Evolutionary conservation across 768 basidiomycete genomes (phyloP).

Genomic region (button mushroom (Agaricus bisporus)): DNA sequence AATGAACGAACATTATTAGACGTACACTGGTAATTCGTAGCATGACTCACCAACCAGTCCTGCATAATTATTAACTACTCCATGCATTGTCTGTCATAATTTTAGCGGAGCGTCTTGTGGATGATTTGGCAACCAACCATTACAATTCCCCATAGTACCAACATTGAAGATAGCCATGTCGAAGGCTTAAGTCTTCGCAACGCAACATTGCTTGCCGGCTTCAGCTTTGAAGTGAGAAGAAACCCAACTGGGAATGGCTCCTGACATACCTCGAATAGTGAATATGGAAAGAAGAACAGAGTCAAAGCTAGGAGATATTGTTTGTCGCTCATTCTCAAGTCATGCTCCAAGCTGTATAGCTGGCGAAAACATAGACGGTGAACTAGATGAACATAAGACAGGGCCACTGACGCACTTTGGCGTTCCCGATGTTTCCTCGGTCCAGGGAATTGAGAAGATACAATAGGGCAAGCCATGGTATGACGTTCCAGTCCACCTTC

Average conservation of each 20-base stretch:
- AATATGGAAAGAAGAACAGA: constrained; percentile 73
- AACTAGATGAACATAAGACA: neutral
- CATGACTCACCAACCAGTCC: constrained; percentile 47
- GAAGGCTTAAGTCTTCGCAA: constrained; percentile 58
- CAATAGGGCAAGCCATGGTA: constrained; percentile 72
- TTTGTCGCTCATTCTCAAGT: constrained; percentile 53
- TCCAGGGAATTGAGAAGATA: constrained; percentile 73
- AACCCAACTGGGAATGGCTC: neutral
- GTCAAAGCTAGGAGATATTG: constrained; percentile 67
- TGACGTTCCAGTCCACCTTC: constrained; percentile 58
- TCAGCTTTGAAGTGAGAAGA: constrained; percentile 3
- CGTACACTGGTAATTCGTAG: neutral
- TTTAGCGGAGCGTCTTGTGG: constrained; percentile 1
- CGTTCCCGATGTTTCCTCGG: constrained; percentile 67
- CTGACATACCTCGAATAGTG: constrained; percentile 54
- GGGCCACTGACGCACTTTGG: constrained; percentile 39
- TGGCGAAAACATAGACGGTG: constrained; percentile 16
- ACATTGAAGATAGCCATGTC: constrained; percentile 54
- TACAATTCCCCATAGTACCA: constrained; percentile 41
- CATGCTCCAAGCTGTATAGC: constrained; percentile 53
- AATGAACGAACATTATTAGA: neutral
- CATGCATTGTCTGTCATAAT: constrained; percentile 51
- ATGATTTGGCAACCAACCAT: constrained; percentile 27
- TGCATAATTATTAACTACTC: constrained; percentile 53
- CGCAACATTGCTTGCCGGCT: constrained; percentile 62